phyloP scores from a whole-genome alignment of 108 stramenopile species.

The Seminavis robusta region DNA sequence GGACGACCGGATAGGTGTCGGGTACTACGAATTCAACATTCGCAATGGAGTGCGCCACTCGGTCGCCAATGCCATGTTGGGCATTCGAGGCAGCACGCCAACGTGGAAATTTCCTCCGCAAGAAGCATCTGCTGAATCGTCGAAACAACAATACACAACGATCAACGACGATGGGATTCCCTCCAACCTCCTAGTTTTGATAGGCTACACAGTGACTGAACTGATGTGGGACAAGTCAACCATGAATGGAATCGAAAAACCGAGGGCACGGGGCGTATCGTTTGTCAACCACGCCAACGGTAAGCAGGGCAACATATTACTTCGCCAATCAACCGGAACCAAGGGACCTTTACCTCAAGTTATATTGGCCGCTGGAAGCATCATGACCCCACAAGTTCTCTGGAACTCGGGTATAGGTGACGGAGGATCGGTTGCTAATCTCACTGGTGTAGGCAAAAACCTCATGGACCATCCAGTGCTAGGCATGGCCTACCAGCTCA shows the following conservation, averaged over 20 bases:
- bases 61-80: conserved; percentile 15
- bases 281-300: conserved; percentile 1
- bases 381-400: conserved; percentile 66
- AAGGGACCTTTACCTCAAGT: no score
- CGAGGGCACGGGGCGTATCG: conserved; percentile 5
- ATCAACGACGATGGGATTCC: conserved; percentile 1
- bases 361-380: conserved; percentile 60
- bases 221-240: conserved; percentile 1
- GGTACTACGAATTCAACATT: conserved; percentile 28
- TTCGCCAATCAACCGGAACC: background rate
- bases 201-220: conserved; percentile 11
- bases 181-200: conserved; percentile 10
- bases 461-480: conserved; percentile 49
- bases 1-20: conserved; percentile 6
- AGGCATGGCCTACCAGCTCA: conserved; percentile 2
- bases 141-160: background rate
- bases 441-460: conserved; percentile 53
- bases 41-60: conserved; percentile 14
- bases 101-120: no score
- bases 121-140: no score
- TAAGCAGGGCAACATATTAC: background rate
- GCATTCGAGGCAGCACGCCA: background rate
- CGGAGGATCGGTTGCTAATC: conserved; percentile 15
- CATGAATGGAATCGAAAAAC: background rate
- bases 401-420: conserved; percentile 55